phyloP scores from a whole-genome alignment of 2,329 filamentous ascomycete species.

The Cytospora schulzeri region DNA sequence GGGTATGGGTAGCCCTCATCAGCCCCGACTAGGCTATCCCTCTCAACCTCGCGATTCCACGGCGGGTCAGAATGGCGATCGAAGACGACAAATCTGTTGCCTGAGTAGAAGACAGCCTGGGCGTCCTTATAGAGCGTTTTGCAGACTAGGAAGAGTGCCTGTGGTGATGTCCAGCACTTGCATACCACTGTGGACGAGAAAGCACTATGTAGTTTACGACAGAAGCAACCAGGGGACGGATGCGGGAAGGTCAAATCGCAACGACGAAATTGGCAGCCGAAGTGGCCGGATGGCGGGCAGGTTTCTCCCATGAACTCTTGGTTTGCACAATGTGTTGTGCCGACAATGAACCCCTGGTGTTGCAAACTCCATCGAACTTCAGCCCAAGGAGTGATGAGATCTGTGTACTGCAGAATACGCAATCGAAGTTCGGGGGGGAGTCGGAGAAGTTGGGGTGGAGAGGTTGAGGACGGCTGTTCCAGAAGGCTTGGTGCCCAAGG shows the following conservation, averaged over 20 bases:
- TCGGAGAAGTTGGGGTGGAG: neutral
- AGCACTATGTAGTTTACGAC: conserved; percentile 16
- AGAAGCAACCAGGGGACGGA: conserved; percentile 24
- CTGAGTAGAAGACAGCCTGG: conserved; percentile 25
- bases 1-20: conserved; percentile 2
- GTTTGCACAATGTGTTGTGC: neutral
- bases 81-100: conserved; percentile 11
- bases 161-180: conserved; percentile 26
- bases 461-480: neutral
- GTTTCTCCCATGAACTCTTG: neutral
- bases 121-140: conserved; percentile 23
- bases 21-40: neutral
- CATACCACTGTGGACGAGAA: conserved; percentile 14
- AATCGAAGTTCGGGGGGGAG: conserved; percentile 28
- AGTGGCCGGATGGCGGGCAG: conserved; percentile 7
- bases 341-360: conserved; percentile 1
- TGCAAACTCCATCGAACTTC: conserved; percentile 27
- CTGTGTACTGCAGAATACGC: conserved; percentile 25
- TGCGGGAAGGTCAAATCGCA: neutral
- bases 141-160: conserved; percentile 27
- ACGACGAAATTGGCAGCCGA: conserved; percentile 16
- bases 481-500: neutral
- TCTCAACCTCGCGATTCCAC: neutral
- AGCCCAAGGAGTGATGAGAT: conserved; percentile 27
- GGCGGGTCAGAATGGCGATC: conserved; percentile 3